Conservation (phyloP, 2,329 filamentous ascomycete species). For the Knufia fluminis region DNA sequence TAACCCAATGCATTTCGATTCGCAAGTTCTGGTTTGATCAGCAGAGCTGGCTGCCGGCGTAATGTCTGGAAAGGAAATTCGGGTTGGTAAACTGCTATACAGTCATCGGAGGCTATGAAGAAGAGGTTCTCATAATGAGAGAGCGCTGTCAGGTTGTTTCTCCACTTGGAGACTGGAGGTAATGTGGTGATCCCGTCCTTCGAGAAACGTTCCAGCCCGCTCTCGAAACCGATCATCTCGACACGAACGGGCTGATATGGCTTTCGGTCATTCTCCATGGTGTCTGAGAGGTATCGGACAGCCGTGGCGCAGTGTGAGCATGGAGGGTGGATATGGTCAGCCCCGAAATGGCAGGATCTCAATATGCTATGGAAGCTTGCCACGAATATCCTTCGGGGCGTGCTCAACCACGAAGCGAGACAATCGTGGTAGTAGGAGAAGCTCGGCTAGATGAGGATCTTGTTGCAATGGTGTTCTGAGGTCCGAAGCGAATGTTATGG, state of each 20-base stretch:
- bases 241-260: constrained; percentile 17
- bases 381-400: background rate
- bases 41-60: constrained; percentile 31
- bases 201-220: constrained; percentile 25
- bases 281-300: constrained; percentile 11
- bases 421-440: background rate
- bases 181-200: constrained; percentile 25
- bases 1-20: constrained; percentile 41
- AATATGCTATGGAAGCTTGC: background rate
- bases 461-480: background rate
- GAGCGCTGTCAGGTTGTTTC: constrained; percentile 39
- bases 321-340: constrained; percentile 8
- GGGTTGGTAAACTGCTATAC: constrained; percentile 39
- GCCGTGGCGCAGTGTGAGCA: constrained; percentile 9
- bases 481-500: background rate
- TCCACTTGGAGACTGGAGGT: constrained; percentile 32
- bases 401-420: background rate
- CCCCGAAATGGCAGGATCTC: background rate
- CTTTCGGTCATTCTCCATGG: constrained; percentile 18
- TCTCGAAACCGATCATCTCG: constrained; percentile 15
- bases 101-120: constrained; percentile 34
- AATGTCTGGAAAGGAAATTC: constrained; percentile 33
- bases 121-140: constrained; percentile 40
- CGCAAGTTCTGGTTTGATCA: constrained; percentile 34
- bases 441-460: background rate